Percentiles rank a stretch among this genome's conserved stretches.
These are phyloP conservation scores for Aspergillus jensenii DNA, from an alignment of 2,329 filamentous ascomycete species.

Conservation along the genomic window DNA sequence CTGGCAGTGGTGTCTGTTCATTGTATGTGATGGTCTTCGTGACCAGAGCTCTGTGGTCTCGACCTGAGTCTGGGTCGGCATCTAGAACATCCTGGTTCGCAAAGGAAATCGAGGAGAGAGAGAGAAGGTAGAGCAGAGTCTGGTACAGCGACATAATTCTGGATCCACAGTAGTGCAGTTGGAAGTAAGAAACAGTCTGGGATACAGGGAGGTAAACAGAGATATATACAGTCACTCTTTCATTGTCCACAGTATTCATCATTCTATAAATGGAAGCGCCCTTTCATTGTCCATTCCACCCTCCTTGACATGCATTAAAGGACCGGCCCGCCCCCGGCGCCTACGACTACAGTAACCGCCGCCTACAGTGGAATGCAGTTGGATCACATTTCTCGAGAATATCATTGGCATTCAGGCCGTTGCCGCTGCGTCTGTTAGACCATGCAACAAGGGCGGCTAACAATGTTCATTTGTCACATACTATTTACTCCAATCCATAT, in stretches of 20 bases:
- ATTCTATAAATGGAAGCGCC: not conserved
- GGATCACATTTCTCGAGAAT: not conserved
- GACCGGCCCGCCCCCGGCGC: slow-evolving; percentile 3
- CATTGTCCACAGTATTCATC: no score
- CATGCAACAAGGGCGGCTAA: no score
- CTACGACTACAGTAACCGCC: not conserved
- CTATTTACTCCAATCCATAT: no score
- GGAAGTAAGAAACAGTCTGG: no score
- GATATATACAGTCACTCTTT: no score
- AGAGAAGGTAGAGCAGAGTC: not conserved
- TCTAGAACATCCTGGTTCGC: not conserved
- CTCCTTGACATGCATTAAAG: not conserved
- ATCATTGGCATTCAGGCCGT: not conserved
- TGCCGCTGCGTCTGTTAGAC: no score
- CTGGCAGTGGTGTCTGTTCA: not conserved
- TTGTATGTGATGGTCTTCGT: not conserved
- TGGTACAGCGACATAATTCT: not conserved
- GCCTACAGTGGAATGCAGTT: not conserved
- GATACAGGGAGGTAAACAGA: no score
- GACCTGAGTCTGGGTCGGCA: not conserved
- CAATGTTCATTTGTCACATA: no score
- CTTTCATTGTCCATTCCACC: not conserved
- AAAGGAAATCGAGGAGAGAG: not conserved
- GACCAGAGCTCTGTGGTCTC: not conserved
- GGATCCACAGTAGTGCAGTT: not conserved